Conservation (phyloP, 1,284 basidiomycete species). For the Heterobasidion parviporum region DNA sequence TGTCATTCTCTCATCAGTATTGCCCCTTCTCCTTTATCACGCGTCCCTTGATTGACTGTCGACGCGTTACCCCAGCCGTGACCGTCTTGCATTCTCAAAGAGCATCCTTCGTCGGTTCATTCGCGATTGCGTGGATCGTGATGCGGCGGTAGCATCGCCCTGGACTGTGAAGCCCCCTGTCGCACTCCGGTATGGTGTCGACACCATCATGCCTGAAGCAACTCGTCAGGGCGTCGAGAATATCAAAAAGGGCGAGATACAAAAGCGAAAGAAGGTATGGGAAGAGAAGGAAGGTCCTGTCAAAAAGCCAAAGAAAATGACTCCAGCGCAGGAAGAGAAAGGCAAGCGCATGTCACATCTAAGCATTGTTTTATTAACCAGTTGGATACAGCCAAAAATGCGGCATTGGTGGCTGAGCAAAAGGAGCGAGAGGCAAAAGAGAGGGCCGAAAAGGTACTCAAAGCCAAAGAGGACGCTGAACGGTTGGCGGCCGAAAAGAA, state of each 20-base stretch:
- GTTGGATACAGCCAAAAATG: conserved; percentile 23
- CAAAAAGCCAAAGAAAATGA: conserved; percentile 73
- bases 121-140: conserved; percentile 87
- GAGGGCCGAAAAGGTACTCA: conserved; percentile 56
- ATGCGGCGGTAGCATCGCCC: conserved; percentile 85
- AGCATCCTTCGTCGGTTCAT: conserved; percentile 95
- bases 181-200: conserved; percentile 77
- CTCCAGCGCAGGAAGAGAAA: conserved; percentile 62
- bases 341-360: conserved; percentile 30
- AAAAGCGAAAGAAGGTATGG: conserved; percentile 85
- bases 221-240: conserved; percentile 72
- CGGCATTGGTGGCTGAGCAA: conserved; percentile 40
- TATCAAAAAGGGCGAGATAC: conserved; percentile 80
- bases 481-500: conserved; percentile 67
- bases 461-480: conserved; percentile 64
- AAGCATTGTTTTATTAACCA: conserved; percentile 7
- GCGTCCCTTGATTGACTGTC: not conserved
- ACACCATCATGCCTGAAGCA: conserved; percentile 78
- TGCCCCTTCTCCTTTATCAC: conserved; percentile 4
- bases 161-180: conserved; percentile 90
- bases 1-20: not conserved
- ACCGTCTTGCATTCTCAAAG: conserved; percentile 92
- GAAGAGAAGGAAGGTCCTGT: conserved; percentile 75
- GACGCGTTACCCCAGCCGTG: conserved; percentile 52
- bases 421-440: conserved; percentile 61